Conservation (phyloP, 768 basidiomycete genomes). For the Boletus vermiculosoides region DNA sequence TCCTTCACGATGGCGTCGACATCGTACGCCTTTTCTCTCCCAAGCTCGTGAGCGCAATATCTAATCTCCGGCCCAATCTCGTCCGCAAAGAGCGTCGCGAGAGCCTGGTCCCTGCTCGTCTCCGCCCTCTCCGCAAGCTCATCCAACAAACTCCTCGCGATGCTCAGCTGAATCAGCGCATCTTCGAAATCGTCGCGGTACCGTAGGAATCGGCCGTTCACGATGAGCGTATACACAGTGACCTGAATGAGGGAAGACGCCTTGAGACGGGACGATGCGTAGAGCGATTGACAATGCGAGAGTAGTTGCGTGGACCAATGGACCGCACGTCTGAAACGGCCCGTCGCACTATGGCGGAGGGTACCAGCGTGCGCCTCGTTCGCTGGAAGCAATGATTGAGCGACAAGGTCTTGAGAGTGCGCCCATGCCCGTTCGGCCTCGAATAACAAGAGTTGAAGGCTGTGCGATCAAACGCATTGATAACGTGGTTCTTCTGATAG, state of each 20-base stretch:
- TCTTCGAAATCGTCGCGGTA: slow-evolving; percentile 75
- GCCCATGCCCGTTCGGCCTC: slow-evolving; percentile 94
- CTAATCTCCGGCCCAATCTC: slow-evolving; percentile 89
- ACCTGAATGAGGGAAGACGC: slow-evolving; percentile 64
- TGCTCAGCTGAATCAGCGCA: slow-evolving; percentile 70
- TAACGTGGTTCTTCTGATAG: slow-evolving; percentile 3
- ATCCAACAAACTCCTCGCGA: slow-evolving; percentile 73
- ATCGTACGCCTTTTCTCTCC: slow-evolving; percentile 76
- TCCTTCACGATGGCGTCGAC: slow-evolving; percentile 71
- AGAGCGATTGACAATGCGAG: slow-evolving; percentile 69
- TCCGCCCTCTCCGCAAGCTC: slow-evolving; percentile 58
- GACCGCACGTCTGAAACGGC: slow-evolving; percentile 76
- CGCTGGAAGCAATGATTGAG: slow-evolving; percentile 49
- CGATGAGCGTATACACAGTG: slow-evolving; percentile 73
- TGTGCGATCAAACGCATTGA: slow-evolving; percentile 28
- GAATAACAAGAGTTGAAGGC: slow-evolving; percentile 80
- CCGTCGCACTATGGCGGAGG: slow-evolving; percentile 71
- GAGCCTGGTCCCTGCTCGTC: slow-evolving; percentile 84
- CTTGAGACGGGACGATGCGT: slow-evolving; percentile 49
- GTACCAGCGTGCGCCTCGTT: slow-evolving; percentile 52
- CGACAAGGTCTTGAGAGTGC: slow-evolving; percentile 75
- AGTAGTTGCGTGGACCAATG: slow-evolving; percentile 76
- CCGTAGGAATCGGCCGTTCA: slow-evolving; percentile 82
- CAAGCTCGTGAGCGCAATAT: slow-evolving; percentile 88
- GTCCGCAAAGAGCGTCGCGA: slow-evolving; percentile 81